Evolutionary conservation across 768 basidiomycete species (phyloP).

Genomic region (Psilocybe sp.): DNA sequence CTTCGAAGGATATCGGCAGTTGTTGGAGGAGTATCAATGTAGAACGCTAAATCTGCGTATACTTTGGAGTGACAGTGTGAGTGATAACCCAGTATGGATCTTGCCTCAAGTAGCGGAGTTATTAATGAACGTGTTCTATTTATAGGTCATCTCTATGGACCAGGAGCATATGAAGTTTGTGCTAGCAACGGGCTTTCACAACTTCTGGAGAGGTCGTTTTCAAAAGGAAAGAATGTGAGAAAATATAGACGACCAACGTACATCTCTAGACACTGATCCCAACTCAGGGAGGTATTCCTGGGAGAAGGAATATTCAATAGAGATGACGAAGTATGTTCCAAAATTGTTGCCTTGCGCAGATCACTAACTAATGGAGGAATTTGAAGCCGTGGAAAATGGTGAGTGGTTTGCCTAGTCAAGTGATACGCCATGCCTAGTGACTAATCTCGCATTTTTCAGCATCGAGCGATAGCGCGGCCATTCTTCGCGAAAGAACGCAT

Average conservation of each 20-base stretch:
- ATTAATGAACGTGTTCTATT: background rate
- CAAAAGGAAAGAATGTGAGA: constrained; percentile 68
- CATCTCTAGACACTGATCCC: background rate
- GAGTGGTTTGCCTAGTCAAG: constrained; percentile 12
- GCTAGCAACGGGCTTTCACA: constrained; percentile 59
- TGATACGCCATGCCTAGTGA: background rate
- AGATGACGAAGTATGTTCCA: constrained; percentile 55
- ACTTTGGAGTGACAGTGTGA: constrained; percentile 66
- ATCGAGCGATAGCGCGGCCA: constrained; percentile 64
- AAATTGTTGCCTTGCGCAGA: background rate
- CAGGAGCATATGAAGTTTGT: constrained; percentile 66
- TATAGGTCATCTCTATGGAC: constrained; percentile 73
- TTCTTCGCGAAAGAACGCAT: constrained; percentile 75
- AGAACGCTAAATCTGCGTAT: constrained; percentile 70
- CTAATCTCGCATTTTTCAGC: constrained; percentile 33
- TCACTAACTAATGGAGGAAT: constrained; percentile 1
- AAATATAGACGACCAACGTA: background rate
- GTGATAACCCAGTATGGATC: constrained; percentile 22
- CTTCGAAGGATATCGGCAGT: constrained; percentile 57
- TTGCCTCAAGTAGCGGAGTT: constrained; percentile 1
- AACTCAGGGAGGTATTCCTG: constrained; percentile 53
- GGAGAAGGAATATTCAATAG: constrained; percentile 78
- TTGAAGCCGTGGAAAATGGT: constrained; percentile 65
- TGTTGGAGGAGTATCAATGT: constrained; percentile 68
- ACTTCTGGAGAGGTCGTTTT: constrained; percentile 63